Evolutionary conservation across 2,329 filamentous ascomycete genomes (phyloP).

Genomic region (Colletotrichum noveboracense): DNA sequence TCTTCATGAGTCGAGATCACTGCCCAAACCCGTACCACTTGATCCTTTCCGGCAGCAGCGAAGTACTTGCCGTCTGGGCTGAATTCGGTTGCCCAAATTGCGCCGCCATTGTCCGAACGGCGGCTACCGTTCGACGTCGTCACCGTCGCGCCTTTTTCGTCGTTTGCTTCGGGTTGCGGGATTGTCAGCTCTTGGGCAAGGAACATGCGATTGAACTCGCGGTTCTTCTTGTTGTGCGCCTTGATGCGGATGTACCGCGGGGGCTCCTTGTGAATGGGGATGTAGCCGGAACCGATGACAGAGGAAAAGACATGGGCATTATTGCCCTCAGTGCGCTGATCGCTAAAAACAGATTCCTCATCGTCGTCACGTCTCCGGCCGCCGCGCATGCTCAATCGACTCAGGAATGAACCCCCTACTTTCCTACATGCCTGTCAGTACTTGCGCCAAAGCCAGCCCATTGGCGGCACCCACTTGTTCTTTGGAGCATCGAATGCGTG

Average conservation of each 20-base stretch:
- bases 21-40: slow-evolving; percentile 84
- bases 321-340: slow-evolving; percentile 76
- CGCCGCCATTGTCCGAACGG: slow-evolving; percentile 48
- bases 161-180: background rate
- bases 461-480: slow-evolving; percentile 62
- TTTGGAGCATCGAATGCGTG: slow-evolving; percentile 51
- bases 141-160: slow-evolving; percentile 42
- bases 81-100: slow-evolving; percentile 92
- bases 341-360: slow-evolving; percentile 74
- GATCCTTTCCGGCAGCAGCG: slow-evolving; percentile 90
- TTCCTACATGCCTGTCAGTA: slow-evolving; percentile 61
- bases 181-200: slow-evolving; percentile 83
- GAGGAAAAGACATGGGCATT: slow-evolving; percentile 85
- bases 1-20: slow-evolving; percentile 86
- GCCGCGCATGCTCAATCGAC: slow-evolving; percentile 74
- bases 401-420: slow-evolving; percentile 87
- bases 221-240: slow-evolving; percentile 78
- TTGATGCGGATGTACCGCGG: slow-evolving; percentile 90
- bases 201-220: slow-evolving; percentile 87
- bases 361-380: slow-evolving; percentile 77
- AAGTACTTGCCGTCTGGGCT: slow-evolving; percentile 91
- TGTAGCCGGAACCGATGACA: slow-evolving; percentile 73
- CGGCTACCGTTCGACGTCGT: slow-evolving; percentile 31
- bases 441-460: background rate
- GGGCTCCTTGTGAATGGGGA: slow-evolving; percentile 86